Evolutionary conservation across 306 rosid species (phyloP), one percentile per base, ranked within the genome.

Genomic region (Gynostemma pentaphyllum): DNA sequence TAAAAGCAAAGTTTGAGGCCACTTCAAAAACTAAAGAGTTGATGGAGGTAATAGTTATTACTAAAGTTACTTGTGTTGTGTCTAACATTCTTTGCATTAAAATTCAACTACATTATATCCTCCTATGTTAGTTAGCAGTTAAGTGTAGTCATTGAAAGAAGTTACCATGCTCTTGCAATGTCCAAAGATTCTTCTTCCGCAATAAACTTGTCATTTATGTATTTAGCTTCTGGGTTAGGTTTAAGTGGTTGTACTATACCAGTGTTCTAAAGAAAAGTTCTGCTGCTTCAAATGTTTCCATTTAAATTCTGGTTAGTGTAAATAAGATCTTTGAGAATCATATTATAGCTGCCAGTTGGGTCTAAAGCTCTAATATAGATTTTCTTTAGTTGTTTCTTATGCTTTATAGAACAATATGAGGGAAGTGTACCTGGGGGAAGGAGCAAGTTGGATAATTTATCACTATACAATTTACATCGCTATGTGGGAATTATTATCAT

Each of bases 1-100:
- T 85, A 56, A 91, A 82, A 80, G 92, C 89, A 16, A 91, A 87
- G 82, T 63, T 76, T 45, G 96, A 91, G 75, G 92, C 83, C 65
- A 67, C 86, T 75, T 49, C 71, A 62, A 87, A 65, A 81, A 64
- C 70, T 37, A 80, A 74, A 61, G 86, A 82, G 70, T 81, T 91
- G 64, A 62, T 18, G 5, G 81, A 83, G 96, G 97, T 91, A 74
- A 66, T 73, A 66, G 48, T 6, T 22, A 60, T 28, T 22, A 41
- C 50, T 70, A 42, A 46, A 40, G 26, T 71, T 29, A 68, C 62
- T n/a, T 67, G 30, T 36, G 53, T n/a, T n/a, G n/a, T n/a, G 32
- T 26, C 40, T 46, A 66, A 44, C 39, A 48, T 44, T 16, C n/a
- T n/a, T 2, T 15, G n/a, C 63, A 18, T 16, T 9, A 30, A 9